Base-by-base conservation (phyloP, 2,329 filamentous ascomycete species). In the Aspergillus fumigatus region DNA sequence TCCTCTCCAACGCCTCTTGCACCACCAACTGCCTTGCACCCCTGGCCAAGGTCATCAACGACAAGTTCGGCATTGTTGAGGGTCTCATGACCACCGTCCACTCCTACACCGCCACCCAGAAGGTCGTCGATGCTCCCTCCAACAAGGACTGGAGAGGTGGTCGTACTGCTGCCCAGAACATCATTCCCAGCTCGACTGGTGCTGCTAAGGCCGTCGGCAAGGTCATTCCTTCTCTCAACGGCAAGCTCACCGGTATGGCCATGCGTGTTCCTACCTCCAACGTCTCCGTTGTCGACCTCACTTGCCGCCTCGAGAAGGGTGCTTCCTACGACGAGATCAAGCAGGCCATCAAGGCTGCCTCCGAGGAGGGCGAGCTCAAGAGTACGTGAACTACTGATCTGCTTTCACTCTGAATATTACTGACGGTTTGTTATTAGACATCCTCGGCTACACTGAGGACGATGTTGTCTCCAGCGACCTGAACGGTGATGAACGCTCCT, bases 21-120 rank as follows among this genome's bases (percentile, higher is more conserved):
- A 99, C 94, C 79, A 97, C 94, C 85, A 99, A 99, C 90, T 97
- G 94, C 88, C 83, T 99, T 80, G 94, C 94, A 79, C 94, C 94
- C 77, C 89, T 99, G 66, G 94, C 94, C 84, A 99, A 97, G 90
- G 92, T 97, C 75, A 87, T 99, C 83, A 84, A 99, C 87, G 93
- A 97, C 86, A 95, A 97, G 81, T 99, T 88, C 84, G 88, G 84
- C 79, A 94, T 99, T 77, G 80, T 97, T 74, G 94, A 99, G 87
- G 94, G 93, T 86, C 88, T 97, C 73, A 99, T 99, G 94, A 97
- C 94, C 82, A 99, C 94, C 69, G 87, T 97, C 79, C 94, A 99
- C 89, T 97, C 94, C 73, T 97, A 97, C 89, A 97, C 94, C 72
- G 94, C 94, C 73, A 97, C 94, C 79, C 94, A 97, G 86, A 97